Base-by-base conservation (phyloP, 1,284 basidiomycete species). In the Cutaneotrichosporon cutaneum region DNA sequence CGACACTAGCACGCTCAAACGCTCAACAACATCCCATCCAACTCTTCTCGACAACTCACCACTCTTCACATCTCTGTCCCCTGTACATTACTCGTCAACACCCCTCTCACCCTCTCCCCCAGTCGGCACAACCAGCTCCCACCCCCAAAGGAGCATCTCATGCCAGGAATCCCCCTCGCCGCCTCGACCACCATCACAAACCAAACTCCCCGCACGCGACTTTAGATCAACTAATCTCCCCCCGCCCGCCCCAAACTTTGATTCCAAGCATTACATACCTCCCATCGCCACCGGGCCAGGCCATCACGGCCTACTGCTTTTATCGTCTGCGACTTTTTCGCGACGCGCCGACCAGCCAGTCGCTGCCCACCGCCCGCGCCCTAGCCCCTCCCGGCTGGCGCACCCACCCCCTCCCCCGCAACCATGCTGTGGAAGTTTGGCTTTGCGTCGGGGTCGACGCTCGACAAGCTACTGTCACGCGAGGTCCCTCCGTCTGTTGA, bases 401-500 rank as follows among this genome's bases (percentile, higher is more conserved):
- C 52, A 54, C 35, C 21, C 32, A 18, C 22, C 32, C 36, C 21
- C 30, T n/a, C 22, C 16, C 48, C 39, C 44, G 16, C 26, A 48
- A 50, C 42, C 63, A 80, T 80, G 78, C 64, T 81, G 58, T 81
- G 80, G 80, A 71, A 75, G 53, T 78, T 79, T 70, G 73, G 76
- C 54, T 77, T 78, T 63, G 71, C 73, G 60, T 68, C 70, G 39
- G 74, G 73, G 16, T 78, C 77, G 59, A 75, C 73, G 48, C 67
- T 81, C 45, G 80, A 81, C 56, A 67, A 71, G 8, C 66, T 80
- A 4, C 66, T 80, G 44, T 69, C 72, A 30, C 62, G 80, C 33
- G 76, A 77, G 62, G 70, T 71, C 5, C 76, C 78, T 11, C 78
- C 78, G 13, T 70, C 86, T 44, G 83, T 97, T 54, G 94, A 97